These are phyloP conservation scores for Coniferiporia sulphurascens DNA, from an alignment of 1,284 basidiomycete genomes.

Conservation along the genomic window DNA sequence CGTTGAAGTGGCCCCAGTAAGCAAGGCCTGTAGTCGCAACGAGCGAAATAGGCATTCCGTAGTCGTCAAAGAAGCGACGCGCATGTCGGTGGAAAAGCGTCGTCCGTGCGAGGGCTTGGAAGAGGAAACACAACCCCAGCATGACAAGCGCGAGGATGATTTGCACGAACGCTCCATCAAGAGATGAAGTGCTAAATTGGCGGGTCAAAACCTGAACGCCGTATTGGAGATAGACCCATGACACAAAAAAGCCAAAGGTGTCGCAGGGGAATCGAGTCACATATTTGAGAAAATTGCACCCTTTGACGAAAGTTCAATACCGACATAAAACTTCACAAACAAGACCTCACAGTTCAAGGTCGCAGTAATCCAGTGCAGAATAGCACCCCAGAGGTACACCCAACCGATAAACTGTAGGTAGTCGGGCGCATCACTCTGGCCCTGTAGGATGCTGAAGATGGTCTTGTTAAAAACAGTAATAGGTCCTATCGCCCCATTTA, in stretches of 20 bases:
- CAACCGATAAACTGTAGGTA: conserved; percentile 89
- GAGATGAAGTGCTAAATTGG: conserved; percentile 53
- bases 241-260: conserved; percentile 91
- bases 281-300: conserved; percentile 79
- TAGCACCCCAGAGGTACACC: conserved; percentile 92
- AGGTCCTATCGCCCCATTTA: conserved; percentile 48
- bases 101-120: conserved; percentile 60
- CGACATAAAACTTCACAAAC: neutral
- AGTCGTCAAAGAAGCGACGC: conserved; percentile 75
- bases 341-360: conserved; percentile 62
- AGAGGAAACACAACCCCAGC: conserved; percentile 68
- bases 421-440: conserved; percentile 52
- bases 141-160: conserved; percentile 78
- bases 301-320: conserved; percentile 34
- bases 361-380: conserved; percentile 87
- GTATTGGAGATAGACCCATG: conserved; percentile 86
- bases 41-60: conserved; percentile 85
- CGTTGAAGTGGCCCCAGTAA: conserved; percentile 79
- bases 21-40: conserved; percentile 71
- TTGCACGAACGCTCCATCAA: conserved; percentile 60
- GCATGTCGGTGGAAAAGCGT: conserved; percentile 68
- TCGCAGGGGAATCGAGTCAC: conserved; percentile 91
- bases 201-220: conserved; percentile 80
- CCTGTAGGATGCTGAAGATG: conserved; percentile 74
- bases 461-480: conserved; percentile 92